A percentile compares a stretch with the other conserved stretches of the same genome.
Evolutionary conservation across 2,329 filamentous ascomycete genomes (phyloP).

Genomic region (Botrytis byssoidea): DNA sequence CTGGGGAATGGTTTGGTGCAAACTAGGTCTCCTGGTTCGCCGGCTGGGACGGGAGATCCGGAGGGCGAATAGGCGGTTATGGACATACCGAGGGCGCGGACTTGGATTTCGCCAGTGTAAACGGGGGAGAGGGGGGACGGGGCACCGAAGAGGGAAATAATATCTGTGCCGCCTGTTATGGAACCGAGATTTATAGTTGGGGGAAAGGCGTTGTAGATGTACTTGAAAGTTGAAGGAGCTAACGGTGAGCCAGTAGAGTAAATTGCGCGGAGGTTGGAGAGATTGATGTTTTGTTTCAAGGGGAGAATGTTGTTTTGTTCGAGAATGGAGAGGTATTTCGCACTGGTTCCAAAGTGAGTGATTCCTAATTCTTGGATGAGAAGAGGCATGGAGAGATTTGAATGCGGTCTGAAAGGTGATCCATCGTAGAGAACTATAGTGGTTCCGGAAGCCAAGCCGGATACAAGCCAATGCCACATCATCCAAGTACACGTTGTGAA

Average conservation of each 20-base stretch:
- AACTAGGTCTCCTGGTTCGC: conserved; percentile 83
- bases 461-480: conserved; percentile 99
- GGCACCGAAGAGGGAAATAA: conserved; percentile 90
- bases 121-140: conserved; percentile 76
- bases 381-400: conserved; percentile 76
- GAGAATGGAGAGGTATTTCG: conserved; percentile 87
- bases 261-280: conserved; percentile 72
- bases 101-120: conserved; percentile 72
- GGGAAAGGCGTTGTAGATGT: conserved; percentile 78
- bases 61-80: conserved; percentile 58
- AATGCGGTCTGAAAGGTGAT: conserved; percentile 79
- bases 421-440: conserved; percentile 89
- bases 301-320: conserved; percentile 74
- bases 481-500: conserved; percentile 97
- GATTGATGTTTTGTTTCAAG: conserved; percentile 48
- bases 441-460: conserved; percentile 76
- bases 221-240: conserved; percentile 88
- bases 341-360: conserved; percentile 92
- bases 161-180: conserved; percentile 95
- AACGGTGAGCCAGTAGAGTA: conserved; percentile 93
- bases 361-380: conserved; percentile 79
- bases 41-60: conserved; percentile 41
- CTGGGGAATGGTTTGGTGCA: conserved; percentile 85
- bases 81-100: conserved; percentile 77
- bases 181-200: conserved; percentile 79